These are phyloP conservation scores for Nephelium lappaceum DNA, from an alignment of 345 rosid genomes.

Conservation along the genomic window DNA sequence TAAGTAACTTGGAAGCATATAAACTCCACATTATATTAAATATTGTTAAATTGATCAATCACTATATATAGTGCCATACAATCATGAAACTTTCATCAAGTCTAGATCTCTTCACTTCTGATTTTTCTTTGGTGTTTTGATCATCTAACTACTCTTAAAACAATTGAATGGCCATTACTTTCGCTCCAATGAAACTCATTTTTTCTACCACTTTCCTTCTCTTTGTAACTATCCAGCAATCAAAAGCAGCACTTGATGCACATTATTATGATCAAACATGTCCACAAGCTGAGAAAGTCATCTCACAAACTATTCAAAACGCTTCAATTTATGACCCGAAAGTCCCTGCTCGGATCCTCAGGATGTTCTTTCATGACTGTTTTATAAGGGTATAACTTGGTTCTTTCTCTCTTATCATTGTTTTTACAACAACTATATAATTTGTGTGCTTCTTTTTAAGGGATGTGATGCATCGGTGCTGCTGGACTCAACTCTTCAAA, in stretches of 20 bases:
- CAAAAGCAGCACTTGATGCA: slow-evolving; percentile 45
- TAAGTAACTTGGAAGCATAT: slow-evolving; percentile 77
- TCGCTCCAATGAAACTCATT: slow-evolving; percentile 20
- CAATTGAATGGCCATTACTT: slow-evolving; percentile 27
- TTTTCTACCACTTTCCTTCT: slow-evolving; percentile 21
- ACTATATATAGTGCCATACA: slow-evolving; percentile 29
- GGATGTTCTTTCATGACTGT: slow-evolving; percentile 95
- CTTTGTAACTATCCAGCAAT: slow-evolving; percentile 27
- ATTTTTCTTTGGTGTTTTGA: neutral
- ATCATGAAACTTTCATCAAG: slow-evolving; percentile 19
- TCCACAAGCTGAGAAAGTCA: slow-evolving; percentile 68
- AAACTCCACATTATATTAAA: neutral
- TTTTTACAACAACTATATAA: too few species aligned
- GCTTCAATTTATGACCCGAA: slow-evolving; percentile 69
- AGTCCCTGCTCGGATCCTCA: slow-evolving; percentile 79
- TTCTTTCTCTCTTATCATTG: neutral
- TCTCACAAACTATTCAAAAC: slow-evolving; percentile 52
- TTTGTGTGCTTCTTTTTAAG: slow-evolving; percentile 30
- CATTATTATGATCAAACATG: slow-evolving; percentile 71
- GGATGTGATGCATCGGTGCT: slow-evolving; percentile 86
- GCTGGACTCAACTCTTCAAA: slow-evolving; percentile 60
- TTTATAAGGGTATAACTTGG: slow-evolving; percentile 62
- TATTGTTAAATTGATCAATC: neutral
- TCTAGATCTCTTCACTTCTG: slow-evolving; percentile 1
- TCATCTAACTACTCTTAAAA: slow-evolving; percentile 1